Evolutionary conservation across 2,329 filamentous ascomycete genomes (phyloP).

Genomic region (Fusarium phyllophilum): DNA sequence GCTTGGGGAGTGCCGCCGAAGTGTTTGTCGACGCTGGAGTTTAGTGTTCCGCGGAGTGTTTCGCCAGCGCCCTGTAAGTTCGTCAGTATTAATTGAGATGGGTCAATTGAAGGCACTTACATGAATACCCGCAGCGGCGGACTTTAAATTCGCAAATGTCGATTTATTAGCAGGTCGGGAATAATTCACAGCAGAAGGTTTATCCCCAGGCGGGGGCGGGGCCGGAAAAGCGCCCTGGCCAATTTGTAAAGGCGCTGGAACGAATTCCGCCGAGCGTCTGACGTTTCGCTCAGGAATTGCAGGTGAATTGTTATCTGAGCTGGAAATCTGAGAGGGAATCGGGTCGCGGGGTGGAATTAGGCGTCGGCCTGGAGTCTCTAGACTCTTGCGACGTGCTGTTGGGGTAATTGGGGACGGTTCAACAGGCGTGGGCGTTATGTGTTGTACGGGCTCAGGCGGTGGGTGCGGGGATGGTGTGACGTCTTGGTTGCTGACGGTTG

Average conservation of each 20-base stretch:
- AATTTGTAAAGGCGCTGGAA: conserved; percentile 7
- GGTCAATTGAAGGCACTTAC: not conserved
- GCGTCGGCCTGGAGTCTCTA: conserved; percentile 39
- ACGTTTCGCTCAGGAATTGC: conserved; percentile 33
- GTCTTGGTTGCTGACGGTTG: conserved; percentile 29
- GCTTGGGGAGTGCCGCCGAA: conserved; percentile 20
- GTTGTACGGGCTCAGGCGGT: conserved; percentile 2
- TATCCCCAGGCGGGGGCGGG: not conserved
- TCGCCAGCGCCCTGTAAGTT: conserved; percentile 36
- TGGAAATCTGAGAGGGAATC: conserved; percentile 3
- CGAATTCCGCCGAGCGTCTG: conserved; percentile 3
- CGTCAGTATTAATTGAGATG: not conserved
- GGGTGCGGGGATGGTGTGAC: conserved; percentile 5
- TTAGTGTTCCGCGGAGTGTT: conserved; percentile 41
- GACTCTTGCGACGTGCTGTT: conserved; percentile 32
- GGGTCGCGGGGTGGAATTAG: conserved; percentile 37
- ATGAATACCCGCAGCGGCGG: conserved; percentile 38
- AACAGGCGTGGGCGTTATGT: conserved; percentile 7
- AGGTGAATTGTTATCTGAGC: conserved; percentile 1
- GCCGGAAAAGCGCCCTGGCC: conserved; percentile 11
- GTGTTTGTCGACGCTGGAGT: conserved; percentile 35
- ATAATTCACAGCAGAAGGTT: conserved; percentile 6
- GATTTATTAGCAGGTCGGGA: conserved; percentile 32
- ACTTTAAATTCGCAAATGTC: conserved; percentile 38
- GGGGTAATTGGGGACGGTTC: conserved; percentile 5